These are phyloP conservation scores for Leishmania gerbilli DNA, from an alignment of 208 protist species.

Conservation along the genomic window DNA sequence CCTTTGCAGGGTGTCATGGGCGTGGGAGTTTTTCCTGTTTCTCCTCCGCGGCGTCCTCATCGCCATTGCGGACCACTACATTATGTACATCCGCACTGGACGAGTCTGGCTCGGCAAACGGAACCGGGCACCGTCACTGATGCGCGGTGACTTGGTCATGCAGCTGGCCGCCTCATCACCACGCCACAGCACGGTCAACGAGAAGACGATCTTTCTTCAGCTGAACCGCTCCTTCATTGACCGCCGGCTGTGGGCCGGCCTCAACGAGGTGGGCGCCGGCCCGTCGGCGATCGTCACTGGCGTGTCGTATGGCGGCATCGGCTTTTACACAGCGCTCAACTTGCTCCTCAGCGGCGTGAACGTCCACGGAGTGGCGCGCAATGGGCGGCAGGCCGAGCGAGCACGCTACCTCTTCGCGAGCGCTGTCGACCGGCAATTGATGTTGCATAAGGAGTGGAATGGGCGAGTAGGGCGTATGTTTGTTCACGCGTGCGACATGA, in stretches of 20 bases:
- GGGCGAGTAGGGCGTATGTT: constrained; percentile 44
- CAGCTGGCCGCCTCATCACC: constrained; percentile 64
- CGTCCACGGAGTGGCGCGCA: constrained; percentile 63
- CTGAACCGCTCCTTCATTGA: constrained; percentile 66
- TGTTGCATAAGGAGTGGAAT: constrained; percentile 63
- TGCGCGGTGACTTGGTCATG: constrained; percentile 61
- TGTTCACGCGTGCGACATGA: constrained; percentile 65
- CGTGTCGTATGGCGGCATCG: constrained; percentile 64
- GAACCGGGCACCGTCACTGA: constrained; percentile 43
- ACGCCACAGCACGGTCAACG: constrained; percentile 37
- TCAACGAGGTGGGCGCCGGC: constrained; percentile 29
- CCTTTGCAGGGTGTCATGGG: constrained; percentile 15
- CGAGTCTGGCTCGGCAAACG: constrained; percentile 47
- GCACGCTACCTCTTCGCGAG: constrained; percentile 40
- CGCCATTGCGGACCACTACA: constrained; percentile 57
- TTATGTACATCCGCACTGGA: constrained; percentile 59
- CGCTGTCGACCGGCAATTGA: constrained; percentile 57
- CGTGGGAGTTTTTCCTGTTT: constrained; percentile 45
- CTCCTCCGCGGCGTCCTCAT: constrained; percentile 51
- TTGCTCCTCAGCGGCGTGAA: constrained; percentile 73
- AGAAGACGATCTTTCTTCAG: constrained; percentile 45
- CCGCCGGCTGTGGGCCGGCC: constrained; percentile 55
- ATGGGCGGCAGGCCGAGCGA: constrained; percentile 25
- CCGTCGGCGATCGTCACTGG: constrained; percentile 69
- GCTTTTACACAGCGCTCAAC: constrained; percentile 72